phyloP scores from a whole-genome alignment of 352 stramenopile species.

The Phytophthora pini region DNA sequence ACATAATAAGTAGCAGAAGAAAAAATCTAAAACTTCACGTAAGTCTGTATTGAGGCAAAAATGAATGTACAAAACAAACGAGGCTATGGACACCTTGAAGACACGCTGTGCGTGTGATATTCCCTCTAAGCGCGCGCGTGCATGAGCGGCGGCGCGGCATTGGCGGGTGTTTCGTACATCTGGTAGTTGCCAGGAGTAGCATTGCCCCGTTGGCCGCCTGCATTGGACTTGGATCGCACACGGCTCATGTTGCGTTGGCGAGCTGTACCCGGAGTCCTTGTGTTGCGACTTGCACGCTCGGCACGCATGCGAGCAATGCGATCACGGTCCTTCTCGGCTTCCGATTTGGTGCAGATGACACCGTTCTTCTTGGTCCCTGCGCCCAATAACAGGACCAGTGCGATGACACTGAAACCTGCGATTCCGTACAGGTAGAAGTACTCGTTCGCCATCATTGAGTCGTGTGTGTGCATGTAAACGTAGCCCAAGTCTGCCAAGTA shows the following conservation, averaged over 20 bases:
- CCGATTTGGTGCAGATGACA: slow-evolving; percentile 59
- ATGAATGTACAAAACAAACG: slow-evolving; percentile 36
- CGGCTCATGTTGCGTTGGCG: slow-evolving; percentile 67
- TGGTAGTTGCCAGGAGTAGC: slow-evolving; percentile 46
- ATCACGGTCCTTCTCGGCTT: slow-evolving; percentile 54
- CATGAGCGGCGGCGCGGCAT: slow-evolving; percentile 45
- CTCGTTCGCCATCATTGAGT: slow-evolving; percentile 46
- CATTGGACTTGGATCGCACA: slow-evolving; percentile 64
- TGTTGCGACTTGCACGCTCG: slow-evolving; percentile 40
- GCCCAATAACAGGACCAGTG: slow-evolving; percentile 52
- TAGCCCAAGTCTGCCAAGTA: slow-evolving; percentile 58
- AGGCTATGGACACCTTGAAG: slow-evolving; percentile 26
- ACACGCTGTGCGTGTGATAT: slow-evolving; percentile 10
- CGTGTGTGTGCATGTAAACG: slow-evolving; percentile 60
- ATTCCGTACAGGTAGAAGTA: slow-evolving; percentile 69
- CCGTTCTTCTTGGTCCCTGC: slow-evolving; percentile 70
- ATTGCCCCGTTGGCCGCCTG: slow-evolving; percentile 34
- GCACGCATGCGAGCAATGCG: slow-evolving; percentile 50
- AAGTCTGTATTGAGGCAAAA: slow-evolving; percentile 45
- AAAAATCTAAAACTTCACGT: slow-evolving; percentile 27
- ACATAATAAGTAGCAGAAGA: neutral
- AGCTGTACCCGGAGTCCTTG: slow-evolving; percentile 50
- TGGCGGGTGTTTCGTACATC: slow-evolving; percentile 63
- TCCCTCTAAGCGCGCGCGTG: slow-evolving; percentile 38
- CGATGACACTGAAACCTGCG: slow-evolving; percentile 46